Percentiles rank a stretch among this genome's conserved stretches.
phyloP scores from a whole-genome alignment of 2,329 filamentous ascomycete species.

The Malbranchea zuffiana region DNA sequence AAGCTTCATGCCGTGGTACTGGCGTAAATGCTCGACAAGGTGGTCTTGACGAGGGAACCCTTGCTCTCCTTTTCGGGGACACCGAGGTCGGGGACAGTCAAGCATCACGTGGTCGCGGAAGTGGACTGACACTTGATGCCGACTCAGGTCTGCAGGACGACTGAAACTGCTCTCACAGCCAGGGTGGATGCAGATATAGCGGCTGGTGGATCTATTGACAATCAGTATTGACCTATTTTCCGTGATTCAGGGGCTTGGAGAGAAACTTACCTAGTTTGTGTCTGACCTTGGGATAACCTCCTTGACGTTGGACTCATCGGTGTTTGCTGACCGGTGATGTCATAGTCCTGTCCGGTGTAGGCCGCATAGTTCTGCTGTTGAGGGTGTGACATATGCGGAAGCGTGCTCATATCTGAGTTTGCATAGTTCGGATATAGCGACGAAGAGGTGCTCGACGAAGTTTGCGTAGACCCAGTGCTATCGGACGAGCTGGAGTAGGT shows the following conservation, averaged over 20 bases:
- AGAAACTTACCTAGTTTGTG: no score
- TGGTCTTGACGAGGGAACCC: slow-evolving; percentile 50
- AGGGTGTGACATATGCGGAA: no score
- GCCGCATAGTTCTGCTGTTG: no score
- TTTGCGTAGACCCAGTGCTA: slow-evolving; percentile 14
- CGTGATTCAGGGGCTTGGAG: not conserved
- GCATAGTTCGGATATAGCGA: no score
- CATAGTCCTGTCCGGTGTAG: no score
- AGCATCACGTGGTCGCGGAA: slow-evolving; percentile 27
- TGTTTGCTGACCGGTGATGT: no score
- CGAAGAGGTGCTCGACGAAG: slow-evolving; percentile 13
- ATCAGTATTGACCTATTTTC: not conserved
- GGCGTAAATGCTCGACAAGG: slow-evolving; percentile 46
- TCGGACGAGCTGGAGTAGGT: slow-evolving; percentile 15
- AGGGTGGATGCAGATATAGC: slow-evolving; percentile 18
- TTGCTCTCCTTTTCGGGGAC: slow-evolving; percentile 36
- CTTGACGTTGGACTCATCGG: no score
- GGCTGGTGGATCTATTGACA: slow-evolving; percentile 9
- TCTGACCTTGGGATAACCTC: no score
- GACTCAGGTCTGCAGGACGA: slow-evolving; percentile 40
- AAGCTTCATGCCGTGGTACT: slow-evolving; percentile 42
- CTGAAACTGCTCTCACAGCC: slow-evolving; percentile 30
- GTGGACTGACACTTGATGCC: slow-evolving; percentile 40
- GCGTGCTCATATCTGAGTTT: no score
- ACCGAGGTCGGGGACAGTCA: slow-evolving; percentile 36